phyloP scores from a whole-genome alignment of 2,329 filamentous ascomycete genomes.

The Teratosphaeria zuluensis region DNA sequence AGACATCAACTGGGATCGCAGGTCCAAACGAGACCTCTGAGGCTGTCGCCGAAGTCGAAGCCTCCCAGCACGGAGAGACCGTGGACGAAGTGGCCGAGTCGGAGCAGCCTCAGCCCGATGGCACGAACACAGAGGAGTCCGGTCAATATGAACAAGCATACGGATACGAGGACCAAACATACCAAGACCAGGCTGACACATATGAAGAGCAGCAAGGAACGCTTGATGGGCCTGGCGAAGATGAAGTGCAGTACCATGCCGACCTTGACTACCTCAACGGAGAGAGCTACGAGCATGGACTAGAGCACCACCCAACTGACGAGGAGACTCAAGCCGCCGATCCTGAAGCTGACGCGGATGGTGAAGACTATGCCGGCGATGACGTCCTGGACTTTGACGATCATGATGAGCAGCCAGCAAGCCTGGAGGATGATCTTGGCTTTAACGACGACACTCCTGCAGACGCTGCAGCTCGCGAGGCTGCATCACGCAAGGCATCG shows the following conservation, averaged over 20 bases:
- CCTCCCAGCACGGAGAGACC: background rate
- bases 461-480: constrained; percentile 13
- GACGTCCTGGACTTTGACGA: background rate
- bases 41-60: background rate
- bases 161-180: constrained; percentile 4
- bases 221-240: constrained; percentile 5
- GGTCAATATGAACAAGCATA: background rate
- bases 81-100: background rate
- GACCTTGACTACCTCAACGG: constrained; percentile 12
- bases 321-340: background rate
- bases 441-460: constrained; percentile 18
- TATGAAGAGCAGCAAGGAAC: constrained; percentile 6
- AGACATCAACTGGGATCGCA: background rate
- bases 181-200: constrained; percentile 5
- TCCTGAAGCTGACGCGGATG: background rate
- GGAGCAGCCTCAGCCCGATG: background rate
- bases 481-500: constrained; percentile 8
- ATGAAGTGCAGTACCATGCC: constrained; percentile 11
- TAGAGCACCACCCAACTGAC: constrained; percentile 5
- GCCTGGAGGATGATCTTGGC: background rate
- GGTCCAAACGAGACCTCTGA: background rate
- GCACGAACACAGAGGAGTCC: background rate
- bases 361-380: constrained; percentile 1
- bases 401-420: background rate
- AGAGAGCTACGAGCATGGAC: constrained; percentile 10